Base-by-base conservation (phyloP, 1,284 basidiomycete species). In the Ustilago lituana region DNA sequence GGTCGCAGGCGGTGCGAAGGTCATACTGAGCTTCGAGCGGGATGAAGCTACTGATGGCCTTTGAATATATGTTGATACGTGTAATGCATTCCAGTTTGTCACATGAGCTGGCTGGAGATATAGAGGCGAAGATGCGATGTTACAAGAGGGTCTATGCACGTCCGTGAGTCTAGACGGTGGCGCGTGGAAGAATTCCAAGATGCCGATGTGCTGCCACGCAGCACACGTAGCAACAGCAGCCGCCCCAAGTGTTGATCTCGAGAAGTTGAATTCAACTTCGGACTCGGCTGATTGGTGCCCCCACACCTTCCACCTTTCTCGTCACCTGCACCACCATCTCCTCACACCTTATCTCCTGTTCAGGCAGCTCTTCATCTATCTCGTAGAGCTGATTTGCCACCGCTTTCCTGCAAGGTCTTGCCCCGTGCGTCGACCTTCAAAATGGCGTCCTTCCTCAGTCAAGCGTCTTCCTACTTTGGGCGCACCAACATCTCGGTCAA, bases 401-500 rank as follows among this genome's bases (percentile, higher is more conserved):
- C 35, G 35, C 35, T 36, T 41, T 26, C 29, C 23, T 29, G 29
- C 39, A 22, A 10, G 17, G 29, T 33, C 36, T n/a, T n/a, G n/a
- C n/a, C n/a, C 12, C n/a, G 7, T 7, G 43, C 29, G 19, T 38
- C 15, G 23, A 22, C n/a, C 1, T n/a, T 8, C 40, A 53, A 10
- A 7, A 76, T 78, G 76, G 68, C 68, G 11, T 74, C 74, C 15
- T 68, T 78, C 26, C 69, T 76, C 43, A 72, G 53, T 27, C 77
- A 78, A 53, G 77, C 74, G 4, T 75, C 74, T 22, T 75, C 74
- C 48, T 58, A 54, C 62, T 76, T 74, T 41, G 79, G 79, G 1
- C 66, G 79, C 19, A 80, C 77, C 46, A 78, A 77, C 49, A 74
- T 81, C 39, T 60, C 74, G 4, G 56, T 70, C 31, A 79, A 80